Conservation (phyloP, 257 asterid species). For the Vinca minor region DNA sequence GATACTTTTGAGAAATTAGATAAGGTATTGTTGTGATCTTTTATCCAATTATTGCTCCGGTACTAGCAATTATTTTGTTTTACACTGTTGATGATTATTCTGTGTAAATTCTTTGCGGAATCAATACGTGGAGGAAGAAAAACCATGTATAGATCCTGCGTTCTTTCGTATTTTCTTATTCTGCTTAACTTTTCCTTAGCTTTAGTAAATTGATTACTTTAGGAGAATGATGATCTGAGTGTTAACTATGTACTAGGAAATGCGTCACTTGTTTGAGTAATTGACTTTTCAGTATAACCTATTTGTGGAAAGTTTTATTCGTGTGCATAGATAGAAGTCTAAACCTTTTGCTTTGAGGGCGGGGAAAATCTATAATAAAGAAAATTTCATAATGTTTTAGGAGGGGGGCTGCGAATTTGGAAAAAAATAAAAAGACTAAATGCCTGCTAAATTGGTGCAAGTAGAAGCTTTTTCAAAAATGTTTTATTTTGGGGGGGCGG, state of each 20-base stretch:
- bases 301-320: no score
- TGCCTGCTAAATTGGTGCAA: no score
- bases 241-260: not conserved
- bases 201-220: not conserved
- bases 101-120: not conserved
- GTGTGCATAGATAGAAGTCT: not conserved
- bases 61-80: no score
- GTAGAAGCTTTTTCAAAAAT: no score
- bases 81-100: no score
- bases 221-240: no score
- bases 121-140: not conserved
- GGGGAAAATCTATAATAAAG: no score
- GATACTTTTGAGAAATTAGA: constrained; percentile 80
- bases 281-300: not conserved
- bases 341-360: no score
- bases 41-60: not conserved
- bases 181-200: not conserved
- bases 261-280: not conserved
- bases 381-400: no score
- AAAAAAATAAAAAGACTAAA: not conserved
- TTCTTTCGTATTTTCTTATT: not conserved
- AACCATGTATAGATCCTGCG: not conserved
- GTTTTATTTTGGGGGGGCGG: no score
- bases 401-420: no score
- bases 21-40: constrained; percentile 46